A percentile compares a stretch with the other conserved stretches of the same genome.
Evolutionary conservation across 2,329 filamentous ascomycete species (phyloP).

Genomic region (Beauveria brongniartii): DNA sequence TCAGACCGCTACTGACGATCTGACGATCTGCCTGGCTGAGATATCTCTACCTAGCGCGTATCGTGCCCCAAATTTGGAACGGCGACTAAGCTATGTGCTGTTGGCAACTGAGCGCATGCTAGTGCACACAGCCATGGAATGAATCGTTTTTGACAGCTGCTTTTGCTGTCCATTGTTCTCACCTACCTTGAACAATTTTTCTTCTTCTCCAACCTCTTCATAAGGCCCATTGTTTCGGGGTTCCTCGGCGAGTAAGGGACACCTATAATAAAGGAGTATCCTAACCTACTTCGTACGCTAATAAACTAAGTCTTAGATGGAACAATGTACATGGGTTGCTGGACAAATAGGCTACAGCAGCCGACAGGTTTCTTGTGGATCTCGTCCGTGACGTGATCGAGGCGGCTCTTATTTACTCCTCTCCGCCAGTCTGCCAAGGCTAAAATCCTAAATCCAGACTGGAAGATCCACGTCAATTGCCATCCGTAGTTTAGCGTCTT

Average conservation of each 20-base stretch:
- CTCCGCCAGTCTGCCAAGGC: background rate
- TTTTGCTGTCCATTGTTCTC: background rate
- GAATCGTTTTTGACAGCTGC: background rate
- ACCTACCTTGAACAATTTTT: background rate
- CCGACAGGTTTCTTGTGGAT: background rate
- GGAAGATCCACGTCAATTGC: conserved; percentile 7
- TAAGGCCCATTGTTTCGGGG: background rate
- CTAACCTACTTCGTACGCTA: background rate
- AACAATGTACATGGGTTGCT: background rate
- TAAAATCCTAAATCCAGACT: conserved; percentile 1
- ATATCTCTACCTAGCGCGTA: too few relatives aligned
- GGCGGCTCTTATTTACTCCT: background rate
- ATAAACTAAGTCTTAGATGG: background rate
- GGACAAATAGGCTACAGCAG: background rate
- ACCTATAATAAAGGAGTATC: background rate
- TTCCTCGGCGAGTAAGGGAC: background rate
- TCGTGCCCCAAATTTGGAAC: background rate
- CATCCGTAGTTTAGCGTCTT: conserved; percentile 2
- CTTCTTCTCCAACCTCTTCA: background rate
- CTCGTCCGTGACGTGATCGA: conserved; percentile 7
- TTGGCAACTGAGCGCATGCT: background rate
- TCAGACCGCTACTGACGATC: background rate
- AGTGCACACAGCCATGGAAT: background rate
- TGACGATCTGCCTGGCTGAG: too few relatives aligned
- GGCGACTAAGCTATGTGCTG: background rate